These are phyloP conservation scores for Staphylotrichum longicolle DNA, from an alignment of 495 filamentous ascomycete genomes.

Conservation along the genomic window DNA sequence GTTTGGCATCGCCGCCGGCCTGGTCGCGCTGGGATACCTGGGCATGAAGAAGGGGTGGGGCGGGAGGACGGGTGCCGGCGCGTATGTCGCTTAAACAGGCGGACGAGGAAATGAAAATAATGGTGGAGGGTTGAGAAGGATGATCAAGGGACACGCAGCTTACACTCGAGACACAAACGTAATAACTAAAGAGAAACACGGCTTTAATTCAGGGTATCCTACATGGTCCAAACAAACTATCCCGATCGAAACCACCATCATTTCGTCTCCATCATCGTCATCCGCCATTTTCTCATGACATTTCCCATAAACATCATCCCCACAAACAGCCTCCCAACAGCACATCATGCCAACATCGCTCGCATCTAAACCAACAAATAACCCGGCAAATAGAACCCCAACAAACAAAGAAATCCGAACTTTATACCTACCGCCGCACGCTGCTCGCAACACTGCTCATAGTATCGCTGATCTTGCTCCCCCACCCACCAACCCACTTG, in stretches of 20 bases:
- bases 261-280: neutral
- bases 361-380: neutral
- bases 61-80: neutral
- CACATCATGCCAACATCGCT: neutral
- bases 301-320: neutral
- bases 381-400: neutral
- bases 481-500: constrained; percentile 47
- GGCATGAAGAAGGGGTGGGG: constrained; percentile 11
- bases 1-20: constrained; percentile 29
- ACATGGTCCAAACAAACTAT: constrained; percentile 8
- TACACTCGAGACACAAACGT: no score
- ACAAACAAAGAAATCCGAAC: neutral
- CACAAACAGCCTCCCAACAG: neutral
- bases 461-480: constrained; percentile 35
- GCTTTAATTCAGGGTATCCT: constrained; percentile 5
- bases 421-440: constrained; percentile 20
- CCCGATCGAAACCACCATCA: neutral
- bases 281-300: constrained; percentile 1
- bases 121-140: neutral
- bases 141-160: neutral
- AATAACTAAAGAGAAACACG: neutral
- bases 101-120: neutral
- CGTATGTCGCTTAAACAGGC: constrained; percentile 18
- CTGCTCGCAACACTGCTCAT: constrained; percentile 29
- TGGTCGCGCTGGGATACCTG: constrained; percentile 26